These are phyloP conservation scores for Diaporthe australafricana DNA, from an alignment of 2,329 filamentous ascomycete species.

Conservation along the genomic window DNA sequence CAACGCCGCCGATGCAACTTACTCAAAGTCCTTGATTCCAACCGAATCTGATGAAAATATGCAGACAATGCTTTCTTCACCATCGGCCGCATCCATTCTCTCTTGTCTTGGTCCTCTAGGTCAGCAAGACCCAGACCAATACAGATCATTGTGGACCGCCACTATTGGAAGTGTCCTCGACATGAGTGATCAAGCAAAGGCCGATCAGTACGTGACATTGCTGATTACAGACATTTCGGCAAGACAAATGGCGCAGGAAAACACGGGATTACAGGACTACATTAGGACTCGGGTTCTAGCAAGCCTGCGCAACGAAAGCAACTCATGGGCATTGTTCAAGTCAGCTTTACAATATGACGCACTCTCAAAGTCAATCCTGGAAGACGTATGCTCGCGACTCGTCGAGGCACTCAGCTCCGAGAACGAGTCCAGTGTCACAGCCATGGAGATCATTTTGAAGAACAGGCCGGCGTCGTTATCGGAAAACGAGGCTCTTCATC, in stretches of 20 bases:
- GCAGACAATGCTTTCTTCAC: conserved; percentile 71
- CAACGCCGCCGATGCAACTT: conserved; percentile 42
- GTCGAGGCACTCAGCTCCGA: conserved; percentile 41
- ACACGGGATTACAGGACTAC: conserved; percentile 58
- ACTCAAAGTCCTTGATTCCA: conserved; percentile 57
- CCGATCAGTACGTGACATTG: conserved; percentile 51
- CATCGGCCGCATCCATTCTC: conserved; percentile 75
- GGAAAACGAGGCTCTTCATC: conserved; percentile 57
- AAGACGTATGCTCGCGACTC: conserved; percentile 46
- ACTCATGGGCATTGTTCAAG: conserved; percentile 60
- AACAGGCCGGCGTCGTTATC: conserved; percentile 58
- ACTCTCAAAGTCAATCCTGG: conserved; percentile 50
- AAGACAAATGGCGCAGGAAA: conserved; percentile 51
- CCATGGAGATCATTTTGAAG: conserved; percentile 61
- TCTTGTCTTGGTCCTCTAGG: conserved; percentile 71
- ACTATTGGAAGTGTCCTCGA: conserved; percentile 57
- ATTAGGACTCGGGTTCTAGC: conserved; percentile 55
- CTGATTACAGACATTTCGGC: conserved; percentile 61
- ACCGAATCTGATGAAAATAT: conserved; percentile 67
- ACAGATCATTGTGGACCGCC: conserved; percentile 56
- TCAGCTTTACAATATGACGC: conserved; percentile 57
- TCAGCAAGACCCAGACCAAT: conserved; percentile 50
- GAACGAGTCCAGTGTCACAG: conserved; percentile 51
- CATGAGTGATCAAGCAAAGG: conserved; percentile 44
- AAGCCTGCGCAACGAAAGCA: conserved; percentile 48